Evolutionary conservation across 2,329 filamentous ascomycete genomes (phyloP).

Genomic region (Cladophialophora carrionii): DNA sequence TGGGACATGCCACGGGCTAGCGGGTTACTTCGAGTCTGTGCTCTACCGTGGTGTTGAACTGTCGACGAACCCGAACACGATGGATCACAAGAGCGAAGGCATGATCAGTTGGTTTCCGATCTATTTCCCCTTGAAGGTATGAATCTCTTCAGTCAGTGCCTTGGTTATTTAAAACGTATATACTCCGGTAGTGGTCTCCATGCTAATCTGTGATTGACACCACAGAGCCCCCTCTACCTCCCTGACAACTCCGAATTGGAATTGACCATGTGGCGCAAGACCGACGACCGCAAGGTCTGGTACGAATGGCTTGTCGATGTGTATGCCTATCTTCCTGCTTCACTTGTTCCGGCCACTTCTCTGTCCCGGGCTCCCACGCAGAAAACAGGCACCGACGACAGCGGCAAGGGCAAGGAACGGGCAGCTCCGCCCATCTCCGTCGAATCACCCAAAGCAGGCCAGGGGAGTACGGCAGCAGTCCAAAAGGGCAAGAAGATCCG

Average conservation of each 20-base stretch:
- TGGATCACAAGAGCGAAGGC: constrained; percentile 88
- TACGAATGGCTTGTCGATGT: constrained; percentile 97
- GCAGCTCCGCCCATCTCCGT: neutral
- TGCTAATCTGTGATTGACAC: neutral
- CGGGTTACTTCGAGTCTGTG: constrained; percentile 95
- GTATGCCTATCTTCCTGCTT: constrained; percentile 52
- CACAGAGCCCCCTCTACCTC: constrained; percentile 78
- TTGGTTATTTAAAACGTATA: neutral
- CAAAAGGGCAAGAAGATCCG: constrained; percentile 36
- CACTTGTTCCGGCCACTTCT: neutral
- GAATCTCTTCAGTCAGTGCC: neutral
- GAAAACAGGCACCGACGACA: constrained; percentile 1
- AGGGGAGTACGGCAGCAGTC: constrained; percentile 29
- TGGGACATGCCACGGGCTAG: constrained; percentile 86
- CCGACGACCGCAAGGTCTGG: constrained; percentile 94
- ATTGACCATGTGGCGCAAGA: constrained; percentile 93
- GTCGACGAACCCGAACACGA: constrained; percentile 88
- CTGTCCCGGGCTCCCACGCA: neutral
- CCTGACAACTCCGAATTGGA: constrained; percentile 84
- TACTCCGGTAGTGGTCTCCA: neutral
- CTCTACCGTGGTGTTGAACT: constrained; percentile 68
- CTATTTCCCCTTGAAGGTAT: constrained; percentile 90
- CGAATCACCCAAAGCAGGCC: neutral
- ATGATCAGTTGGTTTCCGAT: constrained; percentile 99
- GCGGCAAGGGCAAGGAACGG: neutral